Conservation (phyloP, 345 rosid species). For the Barbarea vulgaris region DNA sequence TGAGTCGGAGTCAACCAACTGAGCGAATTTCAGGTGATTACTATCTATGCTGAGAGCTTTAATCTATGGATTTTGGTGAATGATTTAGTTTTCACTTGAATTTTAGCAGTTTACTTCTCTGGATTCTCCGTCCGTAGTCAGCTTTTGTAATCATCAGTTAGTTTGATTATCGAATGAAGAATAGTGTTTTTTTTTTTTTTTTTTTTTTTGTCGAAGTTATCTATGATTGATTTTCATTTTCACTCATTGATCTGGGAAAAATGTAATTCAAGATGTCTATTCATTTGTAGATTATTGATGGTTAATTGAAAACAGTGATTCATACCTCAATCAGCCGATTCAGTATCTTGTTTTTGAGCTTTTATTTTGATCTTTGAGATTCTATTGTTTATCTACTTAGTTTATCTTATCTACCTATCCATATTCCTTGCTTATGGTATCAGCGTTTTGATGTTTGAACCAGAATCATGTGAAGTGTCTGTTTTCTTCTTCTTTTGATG, state of each 20-base stretch:
- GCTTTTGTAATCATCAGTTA: slow-evolving; percentile 19
- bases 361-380: not conserved
- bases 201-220: not conserved
- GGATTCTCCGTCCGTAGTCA: not conserved
- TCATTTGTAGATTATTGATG: slow-evolving; percentile 9
- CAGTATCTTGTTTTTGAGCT: slow-evolving; percentile 1
- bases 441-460: not conserved
- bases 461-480: not conserved
- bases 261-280: slow-evolving; percentile 2
- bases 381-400: not conserved
- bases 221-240: not conserved
- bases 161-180: not conserved
- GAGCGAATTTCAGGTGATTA: slow-evolving; percentile 88
- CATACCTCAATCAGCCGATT: not conserved
- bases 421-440: not conserved
- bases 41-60: not conserved
- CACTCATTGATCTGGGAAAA: not conserved
- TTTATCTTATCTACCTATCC: not conserved
- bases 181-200: not conserved
- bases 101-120: not conserved
- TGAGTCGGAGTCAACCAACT: slow-evolving; percentile 71
- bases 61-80: slow-evolving; percentile 8
- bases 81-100: not conserved
- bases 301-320: not conserved
- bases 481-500: not conserved